These are phyloP conservation scores for Striga asiatica DNA, from an alignment of 257 asterid species.

Conservation along the genomic window DNA sequence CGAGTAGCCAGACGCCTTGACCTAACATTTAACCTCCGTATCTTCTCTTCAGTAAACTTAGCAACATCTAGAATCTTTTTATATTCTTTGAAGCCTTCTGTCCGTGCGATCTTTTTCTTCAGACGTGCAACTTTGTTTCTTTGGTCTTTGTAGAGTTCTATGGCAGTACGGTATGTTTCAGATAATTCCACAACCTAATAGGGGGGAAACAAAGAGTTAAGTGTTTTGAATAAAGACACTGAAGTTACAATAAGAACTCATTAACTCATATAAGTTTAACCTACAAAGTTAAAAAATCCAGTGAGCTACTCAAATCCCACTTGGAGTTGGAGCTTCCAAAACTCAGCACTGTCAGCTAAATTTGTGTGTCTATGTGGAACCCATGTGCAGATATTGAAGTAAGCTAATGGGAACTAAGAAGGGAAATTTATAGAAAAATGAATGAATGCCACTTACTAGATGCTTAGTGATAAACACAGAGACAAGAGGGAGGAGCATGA, in stretches of 20 bases:
- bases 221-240: slow-evolving; percentile 11
- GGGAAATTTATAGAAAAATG: too few relatives aligned
- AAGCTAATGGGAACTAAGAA: too few relatives aligned
- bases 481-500: too few relatives aligned
- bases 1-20: slow-evolving; percentile 67
- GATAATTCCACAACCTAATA: slow-evolving; percentile 52
- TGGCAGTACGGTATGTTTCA: slow-evolving; percentile 59
- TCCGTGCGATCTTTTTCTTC: slow-evolving; percentile 74
- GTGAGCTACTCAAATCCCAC: neutral
- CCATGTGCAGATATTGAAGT: too few relatives aligned
- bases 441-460: too few relatives aligned
- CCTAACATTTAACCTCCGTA: slow-evolving; percentile 70
- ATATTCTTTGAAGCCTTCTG: slow-evolving; percentile 85
- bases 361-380: slow-evolving; percentile 1
- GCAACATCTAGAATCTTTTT: slow-evolving; percentile 70
- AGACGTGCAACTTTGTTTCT: slow-evolving; percentile 73
- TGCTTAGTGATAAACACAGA: too few relatives aligned
- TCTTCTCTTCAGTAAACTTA: slow-evolving; percentile 79
- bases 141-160: slow-evolving; percentile 80
- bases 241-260: slow-evolving; percentile 2
- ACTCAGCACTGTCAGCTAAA: too few relatives aligned
- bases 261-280: slow-evolving; percentile 2
- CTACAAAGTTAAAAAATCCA: slow-evolving; percentile 2
- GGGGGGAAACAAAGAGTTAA: slow-evolving; percentile 17
- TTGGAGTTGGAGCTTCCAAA: neutral